Evolutionary conservation across 75 land plant genomes (phyloP).

Genomic region (Sequoia sempervirens): DNA sequence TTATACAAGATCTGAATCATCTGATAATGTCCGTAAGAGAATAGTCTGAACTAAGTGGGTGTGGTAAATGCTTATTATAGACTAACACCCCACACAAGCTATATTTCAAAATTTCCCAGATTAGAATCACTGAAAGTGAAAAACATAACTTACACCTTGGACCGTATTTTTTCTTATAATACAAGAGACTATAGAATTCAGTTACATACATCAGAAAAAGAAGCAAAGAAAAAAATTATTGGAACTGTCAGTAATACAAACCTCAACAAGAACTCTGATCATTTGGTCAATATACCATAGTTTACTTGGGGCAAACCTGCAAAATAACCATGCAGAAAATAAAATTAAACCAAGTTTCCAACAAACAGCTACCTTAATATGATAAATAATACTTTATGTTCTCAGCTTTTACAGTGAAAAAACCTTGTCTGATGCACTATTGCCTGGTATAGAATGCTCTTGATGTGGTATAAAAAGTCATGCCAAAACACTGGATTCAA

Average conservation of each 20-base stretch:
- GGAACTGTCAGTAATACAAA: conserved; percentile 18
- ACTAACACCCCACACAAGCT: background rate
- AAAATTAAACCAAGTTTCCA: background rate
- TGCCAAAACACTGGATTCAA: background rate
- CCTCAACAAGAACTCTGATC: conserved; percentile 90
- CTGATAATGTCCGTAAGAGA: background rate
- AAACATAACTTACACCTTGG: background rate
- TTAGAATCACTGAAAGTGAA: background rate
- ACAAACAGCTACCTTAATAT: background rate
- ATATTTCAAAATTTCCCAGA: background rate
- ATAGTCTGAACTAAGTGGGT: background rate
- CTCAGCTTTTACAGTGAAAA: too few species aligned
- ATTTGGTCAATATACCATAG: conserved; percentile 97
- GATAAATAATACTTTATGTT: background rate
- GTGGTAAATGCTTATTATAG: background rate
- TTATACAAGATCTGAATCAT: too few species aligned
- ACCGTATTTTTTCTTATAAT: background rate
- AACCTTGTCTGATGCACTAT: background rate
- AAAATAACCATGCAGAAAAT: background rate
- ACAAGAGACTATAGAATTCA: background rate
- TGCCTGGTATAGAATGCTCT: background rate
- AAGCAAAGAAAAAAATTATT: background rate
- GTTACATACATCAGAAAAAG: background rate
- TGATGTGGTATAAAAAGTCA: background rate
- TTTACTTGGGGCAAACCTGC: conserved; percentile 87